Conservation (phyloP, 2,329 filamentous ascomycete genomes). For the Alternaria rosae region DNA sequence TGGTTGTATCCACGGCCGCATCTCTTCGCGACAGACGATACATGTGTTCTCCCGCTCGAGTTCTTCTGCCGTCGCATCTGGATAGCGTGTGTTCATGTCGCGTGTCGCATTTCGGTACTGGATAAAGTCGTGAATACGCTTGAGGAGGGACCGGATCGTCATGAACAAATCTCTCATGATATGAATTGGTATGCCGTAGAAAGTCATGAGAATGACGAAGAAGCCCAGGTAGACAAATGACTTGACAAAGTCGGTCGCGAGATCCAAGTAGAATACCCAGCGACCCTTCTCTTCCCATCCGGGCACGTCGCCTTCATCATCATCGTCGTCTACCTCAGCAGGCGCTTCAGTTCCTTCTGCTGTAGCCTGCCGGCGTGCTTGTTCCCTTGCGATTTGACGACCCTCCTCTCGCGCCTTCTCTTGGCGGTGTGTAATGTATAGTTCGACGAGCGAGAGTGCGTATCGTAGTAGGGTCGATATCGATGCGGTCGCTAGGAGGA, state of each 20-base stretch:
- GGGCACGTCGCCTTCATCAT: conserved; percentile 92
- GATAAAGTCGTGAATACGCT: conserved; percentile 85
- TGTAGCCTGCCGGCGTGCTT: conserved; percentile 69
- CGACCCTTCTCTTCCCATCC: conserved; percentile 97
- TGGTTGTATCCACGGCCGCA: conserved; percentile 77
- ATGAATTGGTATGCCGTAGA: conserved; percentile 95
- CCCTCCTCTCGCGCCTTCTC: conserved; percentile 65
- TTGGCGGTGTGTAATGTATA: conserved; percentile 76
- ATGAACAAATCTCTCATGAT: conserved; percentile 96
- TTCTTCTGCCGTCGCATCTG: conserved; percentile 88
- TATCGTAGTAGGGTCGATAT: conserved; percentile 82
- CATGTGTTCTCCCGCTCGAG: conserved; percentile 88
- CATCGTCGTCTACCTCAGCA: conserved; percentile 69
- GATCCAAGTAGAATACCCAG: conserved; percentile 87
- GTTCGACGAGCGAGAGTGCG: conserved; percentile 77
- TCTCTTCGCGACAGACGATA: conserved; percentile 96
- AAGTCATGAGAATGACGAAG: conserved; percentile 90
- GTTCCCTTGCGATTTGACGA: conserved; percentile 59
- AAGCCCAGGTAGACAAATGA: conserved; percentile 88
- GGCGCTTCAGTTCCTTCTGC: conserved; percentile 49
- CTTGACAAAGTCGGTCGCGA: conserved; percentile 89
- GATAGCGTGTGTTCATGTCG: conserved; percentile 91
- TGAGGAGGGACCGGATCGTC: conserved; percentile 89
- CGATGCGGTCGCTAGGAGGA: conserved; percentile 81
- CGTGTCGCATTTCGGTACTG: conserved; percentile 89